phyloP scores from a whole-genome alignment of 306 rosid species.

The Glycine latifolia region DNA sequence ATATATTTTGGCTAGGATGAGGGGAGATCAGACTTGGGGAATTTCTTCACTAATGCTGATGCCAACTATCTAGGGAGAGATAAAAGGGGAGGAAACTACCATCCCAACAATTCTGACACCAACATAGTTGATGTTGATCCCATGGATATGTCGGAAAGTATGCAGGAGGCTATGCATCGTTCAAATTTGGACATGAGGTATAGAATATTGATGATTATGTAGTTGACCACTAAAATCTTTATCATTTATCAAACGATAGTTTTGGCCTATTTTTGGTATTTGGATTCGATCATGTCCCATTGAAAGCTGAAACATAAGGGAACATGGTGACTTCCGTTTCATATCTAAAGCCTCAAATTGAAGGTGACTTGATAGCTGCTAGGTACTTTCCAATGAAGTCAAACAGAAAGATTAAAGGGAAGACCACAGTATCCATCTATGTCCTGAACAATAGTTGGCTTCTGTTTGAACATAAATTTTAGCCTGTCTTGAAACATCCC shows the following conservation, averaged over 20 bases:
- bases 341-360: conserved; percentile 8
- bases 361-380: conserved; percentile 4
- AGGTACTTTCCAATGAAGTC: conserved; percentile 14
- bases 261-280: conserved; percentile 21
- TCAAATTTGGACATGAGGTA: conserved; percentile 97
- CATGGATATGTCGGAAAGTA: conserved; percentile 96
- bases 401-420: conserved; percentile 18
- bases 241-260: conserved; percentile 4
- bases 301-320: conserved; percentile 15
- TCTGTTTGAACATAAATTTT: conserved; percentile 10
- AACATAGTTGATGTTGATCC: conserved; percentile 70
- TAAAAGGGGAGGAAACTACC: conserved; percentile 64
- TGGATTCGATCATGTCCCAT: conserved; percentile 25
- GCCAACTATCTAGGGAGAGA: conserved; percentile 71
- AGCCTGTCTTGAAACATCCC: conserved; percentile 9
- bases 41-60: conserved; percentile 89
- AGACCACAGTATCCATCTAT: conserved; percentile 17
- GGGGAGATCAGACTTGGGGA: conserved; percentile 80
- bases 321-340: conserved; percentile 30
- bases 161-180: conserved; percentile 99
- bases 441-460: conserved; percentile 17
- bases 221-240: conserved; percentile 43
- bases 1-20: conserved; percentile 69
- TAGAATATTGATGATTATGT: conserved; percentile 59
- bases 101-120: conserved; percentile 51